These are phyloP conservation scores for Dacryopinax primogenitus DNA, from an alignment of 768 basidiomycete species.

Conservation along the genomic window DNA sequence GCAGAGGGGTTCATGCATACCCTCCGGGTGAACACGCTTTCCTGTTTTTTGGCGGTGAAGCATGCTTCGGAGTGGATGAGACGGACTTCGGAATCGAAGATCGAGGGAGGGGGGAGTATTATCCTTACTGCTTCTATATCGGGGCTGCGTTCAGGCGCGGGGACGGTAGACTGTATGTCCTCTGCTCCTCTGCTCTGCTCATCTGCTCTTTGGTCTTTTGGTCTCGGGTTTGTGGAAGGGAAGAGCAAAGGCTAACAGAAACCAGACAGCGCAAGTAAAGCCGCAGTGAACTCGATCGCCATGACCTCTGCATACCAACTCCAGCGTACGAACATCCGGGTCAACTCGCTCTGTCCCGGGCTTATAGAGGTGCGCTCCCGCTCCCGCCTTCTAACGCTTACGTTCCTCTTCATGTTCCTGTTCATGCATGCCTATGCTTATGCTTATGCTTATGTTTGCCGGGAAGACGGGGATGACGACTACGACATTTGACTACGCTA, in stretches of 20 bases:
- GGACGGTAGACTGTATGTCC: conserved; percentile 61
- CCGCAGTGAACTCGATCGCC: conserved; percentile 66
- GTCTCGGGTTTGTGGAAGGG: too few relatives aligned
- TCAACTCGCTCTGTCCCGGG: conserved; percentile 84
- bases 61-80: conserved; percentile 62
- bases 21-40: conserved; percentile 64
- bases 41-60: conserved; percentile 83
- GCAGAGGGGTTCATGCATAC: conserved; percentile 57
- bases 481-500: conserved; percentile 62
- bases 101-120: conserved; percentile 61
- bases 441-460: not conserved
- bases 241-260: too few relatives aligned
- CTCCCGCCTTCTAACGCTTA: not conserved
- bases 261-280: conserved; percentile 3
- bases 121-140: conserved; percentile 58
- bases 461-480: conserved; percentile 69
- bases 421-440: not conserved
- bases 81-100: too few relatives aligned
- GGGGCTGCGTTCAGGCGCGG: conserved; percentile 70
- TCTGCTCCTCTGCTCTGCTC: not conserved
- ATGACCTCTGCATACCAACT: conserved; percentile 71
- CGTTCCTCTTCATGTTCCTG: not conserved
- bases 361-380: conserved; percentile 47
- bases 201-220: too few relatives aligned
- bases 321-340: conserved; percentile 67